These are phyloP conservation scores for Dryadomyces quercivorus DNA, from an alignment of 2,329 filamentous ascomycete genomes.

Conservation along the genomic window DNA sequence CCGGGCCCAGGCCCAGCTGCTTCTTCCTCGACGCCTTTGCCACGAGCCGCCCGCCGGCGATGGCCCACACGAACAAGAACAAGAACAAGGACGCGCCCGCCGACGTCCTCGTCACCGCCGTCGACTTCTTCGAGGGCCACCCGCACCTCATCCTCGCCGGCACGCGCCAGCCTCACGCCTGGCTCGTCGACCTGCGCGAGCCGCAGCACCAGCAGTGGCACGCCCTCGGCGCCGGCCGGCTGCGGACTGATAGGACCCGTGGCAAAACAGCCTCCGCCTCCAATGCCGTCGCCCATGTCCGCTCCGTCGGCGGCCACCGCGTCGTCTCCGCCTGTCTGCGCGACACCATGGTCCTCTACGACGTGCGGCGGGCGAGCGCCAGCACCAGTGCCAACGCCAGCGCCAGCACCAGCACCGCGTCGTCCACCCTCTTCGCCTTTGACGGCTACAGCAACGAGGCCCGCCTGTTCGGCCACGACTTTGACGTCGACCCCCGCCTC, in stretches of 20 bases:
- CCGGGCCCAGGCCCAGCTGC: too few relatives aligned
- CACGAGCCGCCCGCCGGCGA: neutral
- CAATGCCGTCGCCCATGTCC: constrained; percentile 28
- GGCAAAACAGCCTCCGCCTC: too few relatives aligned
- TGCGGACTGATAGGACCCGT: too few relatives aligned
- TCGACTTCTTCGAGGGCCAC: constrained; percentile 15
- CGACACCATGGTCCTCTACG: constrained; percentile 41
- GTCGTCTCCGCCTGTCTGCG: constrained; percentile 40
- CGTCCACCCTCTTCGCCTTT: constrained; percentile 29
- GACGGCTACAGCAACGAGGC: constrained; percentile 36
- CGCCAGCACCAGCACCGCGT: too few relatives aligned
- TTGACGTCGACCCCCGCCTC: constrained; percentile 38
- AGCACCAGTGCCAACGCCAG: neutral
- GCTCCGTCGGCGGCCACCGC: constrained; percentile 33
- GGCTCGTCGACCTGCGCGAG: constrained; percentile 31
- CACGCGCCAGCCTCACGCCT: constrained; percentile 30
- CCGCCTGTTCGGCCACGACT: constrained; percentile 21
- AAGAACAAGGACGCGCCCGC: neutral
- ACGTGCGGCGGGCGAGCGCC: constrained; percentile 20
- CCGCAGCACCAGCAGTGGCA: constrained; percentile 13
- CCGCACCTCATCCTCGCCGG: constrained; percentile 37
- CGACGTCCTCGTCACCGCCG: neutral
- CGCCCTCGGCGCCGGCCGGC: neutral
- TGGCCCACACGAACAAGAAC: too few relatives aligned
- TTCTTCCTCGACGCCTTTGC: constrained; percentile 3